Conservation (phyloP, 1,139 yeast genomes). For the Candida mesenterica region DNA sequence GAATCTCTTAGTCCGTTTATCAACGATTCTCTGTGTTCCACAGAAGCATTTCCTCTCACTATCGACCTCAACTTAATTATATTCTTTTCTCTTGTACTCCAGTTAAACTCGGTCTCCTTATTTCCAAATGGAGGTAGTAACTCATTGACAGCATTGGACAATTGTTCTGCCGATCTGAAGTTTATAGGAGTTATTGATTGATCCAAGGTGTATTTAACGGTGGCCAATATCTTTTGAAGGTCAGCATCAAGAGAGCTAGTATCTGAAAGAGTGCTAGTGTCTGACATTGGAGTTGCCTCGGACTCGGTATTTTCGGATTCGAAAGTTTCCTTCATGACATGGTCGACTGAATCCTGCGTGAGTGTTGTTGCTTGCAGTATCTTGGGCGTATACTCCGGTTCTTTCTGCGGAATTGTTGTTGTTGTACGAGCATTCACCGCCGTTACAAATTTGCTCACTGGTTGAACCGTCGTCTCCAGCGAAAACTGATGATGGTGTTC, state of each 20-base stretch:
- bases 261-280: not conserved
- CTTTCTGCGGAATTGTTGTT: no score
- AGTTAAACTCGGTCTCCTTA: constrained; percentile 86
- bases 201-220: constrained; percentile 27
- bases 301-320: no score
- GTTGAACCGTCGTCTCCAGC: not conserved
- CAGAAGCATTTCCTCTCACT: constrained; percentile 54
- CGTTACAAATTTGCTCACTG: not conserved
- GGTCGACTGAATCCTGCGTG: no score
- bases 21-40: constrained; percentile 42
- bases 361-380: no score
- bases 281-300: not conserved
- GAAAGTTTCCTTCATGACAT: no score
- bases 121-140: constrained; percentile 51
- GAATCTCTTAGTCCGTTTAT: constrained; percentile 41
- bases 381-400: no score
- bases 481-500: not conserved
- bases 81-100: constrained; percentile 71
- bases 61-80: constrained; percentile 58
- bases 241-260: constrained; percentile 6
- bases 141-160: constrained; percentile 19
- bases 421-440: no score
- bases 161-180: constrained; percentile 16
- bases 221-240: constrained; percentile 10
- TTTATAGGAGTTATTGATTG: constrained; percentile 20